These are phyloP conservation scores for Globisporangium nodosum DNA, from an alignment of 352 stramenopile species.

Conservation along the genomic window DNA sequence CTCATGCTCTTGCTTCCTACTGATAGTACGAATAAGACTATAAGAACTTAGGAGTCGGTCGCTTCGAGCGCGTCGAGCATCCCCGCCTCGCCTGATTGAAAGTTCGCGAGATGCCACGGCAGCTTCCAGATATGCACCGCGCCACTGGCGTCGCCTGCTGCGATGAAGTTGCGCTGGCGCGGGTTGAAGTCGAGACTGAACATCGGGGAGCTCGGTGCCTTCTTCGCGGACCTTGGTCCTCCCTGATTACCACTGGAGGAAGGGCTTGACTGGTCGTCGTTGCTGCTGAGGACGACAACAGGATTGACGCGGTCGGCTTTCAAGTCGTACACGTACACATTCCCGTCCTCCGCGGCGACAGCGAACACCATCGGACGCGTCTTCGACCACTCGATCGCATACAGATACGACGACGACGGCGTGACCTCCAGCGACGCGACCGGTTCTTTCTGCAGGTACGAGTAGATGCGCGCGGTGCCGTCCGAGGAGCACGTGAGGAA, in stretches of 20 bases:
- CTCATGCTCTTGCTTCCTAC: not conserved
- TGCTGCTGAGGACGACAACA: slow-evolving; percentile 28
- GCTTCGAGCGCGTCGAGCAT: slow-evolving; percentile 44
- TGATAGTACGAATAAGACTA: not conserved
- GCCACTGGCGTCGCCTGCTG: slow-evolving; percentile 52
- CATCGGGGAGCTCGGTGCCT: slow-evolving; percentile 21
- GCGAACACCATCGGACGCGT: slow-evolving; percentile 74
- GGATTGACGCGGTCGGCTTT: slow-evolving; percentile 44
- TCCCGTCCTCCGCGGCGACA: slow-evolving; percentile 60
- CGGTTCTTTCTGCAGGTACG: slow-evolving; percentile 50
- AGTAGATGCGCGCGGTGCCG: slow-evolving; percentile 76
- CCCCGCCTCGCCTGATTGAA: slow-evolving; percentile 59
- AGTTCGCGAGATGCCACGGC: slow-evolving; percentile 73
- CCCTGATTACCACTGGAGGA: not conserved
- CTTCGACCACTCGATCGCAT: slow-evolving; percentile 66
- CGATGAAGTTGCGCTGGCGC: slow-evolving; percentile 80
- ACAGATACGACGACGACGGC: slow-evolving; percentile 64
- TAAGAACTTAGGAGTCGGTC: not conserved
- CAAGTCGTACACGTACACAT: slow-evolving; percentile 75
- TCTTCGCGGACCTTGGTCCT: not conserved
- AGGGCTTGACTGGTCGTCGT: not conserved
- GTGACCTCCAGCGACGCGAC: slow-evolving; percentile 64
- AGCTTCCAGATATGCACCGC: slow-evolving; percentile 82
- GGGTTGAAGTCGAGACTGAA: slow-evolving; percentile 77
- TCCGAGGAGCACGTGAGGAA: slow-evolving; percentile 78